Percentiles rank a stretch among this genome's conserved stretches.
These are phyloP conservation scores for Talaromyces piceae DNA, from an alignment of 2,329 filamentous ascomycete species.

Conservation along the genomic window DNA sequence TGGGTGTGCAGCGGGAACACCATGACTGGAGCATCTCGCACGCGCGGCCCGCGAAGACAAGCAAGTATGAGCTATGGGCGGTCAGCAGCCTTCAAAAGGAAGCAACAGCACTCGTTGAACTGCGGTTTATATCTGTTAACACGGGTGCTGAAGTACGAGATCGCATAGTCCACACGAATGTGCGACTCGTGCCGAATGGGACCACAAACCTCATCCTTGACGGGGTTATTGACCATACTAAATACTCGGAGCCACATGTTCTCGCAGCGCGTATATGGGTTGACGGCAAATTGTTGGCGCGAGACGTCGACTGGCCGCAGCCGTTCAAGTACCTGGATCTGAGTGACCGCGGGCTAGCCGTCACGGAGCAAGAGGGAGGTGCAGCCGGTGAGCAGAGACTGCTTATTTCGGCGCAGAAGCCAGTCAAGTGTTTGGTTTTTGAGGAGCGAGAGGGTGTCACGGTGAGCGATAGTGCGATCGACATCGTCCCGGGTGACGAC, in stretches of 20 bases:
- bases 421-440: slow-evolving; percentile 55
- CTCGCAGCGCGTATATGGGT: slow-evolving; percentile 45
- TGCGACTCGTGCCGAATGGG: slow-evolving; percentile 42
- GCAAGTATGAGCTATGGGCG: slow-evolving; percentile 52
- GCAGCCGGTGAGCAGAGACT: not conserved
- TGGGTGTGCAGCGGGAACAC: slow-evolving; percentile 44
- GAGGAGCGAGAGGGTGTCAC: slow-evolving; percentile 50
- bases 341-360: slow-evolving; percentile 4
- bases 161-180: slow-evolving; percentile 37
- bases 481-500: slow-evolving; percentile 50
- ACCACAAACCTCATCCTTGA: slow-evolving; percentile 45
- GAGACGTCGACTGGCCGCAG: slow-evolving; percentile 55
- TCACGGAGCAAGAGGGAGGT: not conserved
- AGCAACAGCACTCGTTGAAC: slow-evolving; percentile 28
- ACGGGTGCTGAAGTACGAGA: slow-evolving; percentile 32
- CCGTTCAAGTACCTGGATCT: slow-evolving; percentile 39
- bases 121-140: slow-evolving; percentile 47
- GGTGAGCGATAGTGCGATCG: slow-evolving; percentile 50
- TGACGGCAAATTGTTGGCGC: slow-evolving; percentile 42
- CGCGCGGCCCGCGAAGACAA: slow-evolving; percentile 47
- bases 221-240: slow-evolving; percentile 39
- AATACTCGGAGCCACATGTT: slow-evolving; percentile 44
- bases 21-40: slow-evolving; percentile 43
- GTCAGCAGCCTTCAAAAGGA: slow-evolving; percentile 40
- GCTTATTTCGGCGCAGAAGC: not conserved